These are phyloP conservation scores for Wallacemonas sp. DNA, from an alignment of 208 protist genomes.

Conservation along the genomic window DNA sequence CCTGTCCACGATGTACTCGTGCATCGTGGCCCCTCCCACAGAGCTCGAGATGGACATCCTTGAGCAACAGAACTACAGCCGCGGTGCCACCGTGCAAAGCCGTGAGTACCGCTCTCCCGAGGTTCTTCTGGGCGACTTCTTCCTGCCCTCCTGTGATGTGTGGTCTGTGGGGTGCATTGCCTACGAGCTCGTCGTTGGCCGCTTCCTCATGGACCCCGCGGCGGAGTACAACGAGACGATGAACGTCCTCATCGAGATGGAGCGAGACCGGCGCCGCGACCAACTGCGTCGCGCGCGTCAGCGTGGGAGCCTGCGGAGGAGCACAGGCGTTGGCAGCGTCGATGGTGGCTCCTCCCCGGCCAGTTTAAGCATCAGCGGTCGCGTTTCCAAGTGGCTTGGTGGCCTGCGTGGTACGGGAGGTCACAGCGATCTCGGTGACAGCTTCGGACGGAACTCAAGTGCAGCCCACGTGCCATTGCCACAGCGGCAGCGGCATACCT, in stretches of 20 bases:
- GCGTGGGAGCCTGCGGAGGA: neutral
- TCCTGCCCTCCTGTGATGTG: slow-evolving; percentile 59
- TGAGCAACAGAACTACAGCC: slow-evolving; percentile 34
- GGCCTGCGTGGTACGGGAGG: neutral
- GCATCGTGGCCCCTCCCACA: slow-evolving; percentile 15
- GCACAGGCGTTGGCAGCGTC: neutral
- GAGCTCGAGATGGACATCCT: slow-evolving; percentile 47
- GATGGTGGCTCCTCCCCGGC: slow-evolving; percentile 4
- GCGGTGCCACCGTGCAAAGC: slow-evolving; percentile 58
- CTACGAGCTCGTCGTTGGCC: slow-evolving; percentile 76
- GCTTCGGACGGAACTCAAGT: neutral
- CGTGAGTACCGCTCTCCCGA: slow-evolving; percentile 82
- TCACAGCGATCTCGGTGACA: slow-evolving; percentile 7
- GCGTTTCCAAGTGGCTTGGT: slow-evolving; percentile 11
- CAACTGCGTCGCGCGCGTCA: slow-evolving; percentile 7
- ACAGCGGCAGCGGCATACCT: neutral
- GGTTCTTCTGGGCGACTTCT: slow-evolving; percentile 67
- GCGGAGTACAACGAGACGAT: slow-evolving; percentile 18
- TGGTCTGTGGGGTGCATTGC: slow-evolving; percentile 82
- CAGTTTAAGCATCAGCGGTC: slow-evolving; percentile 4
- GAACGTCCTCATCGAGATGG: slow-evolving; percentile 4
- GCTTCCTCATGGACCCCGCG: slow-evolving; percentile 58
- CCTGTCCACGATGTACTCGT: slow-evolving; percentile 18
- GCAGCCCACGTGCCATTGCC: neutral
- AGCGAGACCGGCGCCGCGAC: neutral